phyloP scores from a whole-genome alignment of 2,329 filamentous ascomycete genomes.

The Thelonectria blattea region DNA sequence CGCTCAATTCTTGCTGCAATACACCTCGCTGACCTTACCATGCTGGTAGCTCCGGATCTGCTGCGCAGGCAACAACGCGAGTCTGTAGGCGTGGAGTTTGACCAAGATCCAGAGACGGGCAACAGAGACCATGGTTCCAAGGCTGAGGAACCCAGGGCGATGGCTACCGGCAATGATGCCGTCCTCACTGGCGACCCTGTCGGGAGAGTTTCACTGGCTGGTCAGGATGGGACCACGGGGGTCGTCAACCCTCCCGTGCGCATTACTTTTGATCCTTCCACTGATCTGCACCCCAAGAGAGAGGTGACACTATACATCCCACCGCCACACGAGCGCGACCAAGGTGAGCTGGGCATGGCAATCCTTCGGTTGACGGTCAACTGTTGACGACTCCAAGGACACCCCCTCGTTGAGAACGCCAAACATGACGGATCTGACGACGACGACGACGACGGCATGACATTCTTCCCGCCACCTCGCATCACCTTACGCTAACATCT shows the following conservation, averaged over 20 bases:
- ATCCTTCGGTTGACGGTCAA: background rate
- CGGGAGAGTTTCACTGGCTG: background rate
- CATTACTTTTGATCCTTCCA: constrained; percentile 38
- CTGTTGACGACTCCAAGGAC: background rate
- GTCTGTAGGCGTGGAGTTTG: background rate
- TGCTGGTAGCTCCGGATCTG: constrained; percentile 9
- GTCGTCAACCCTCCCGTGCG: background rate
- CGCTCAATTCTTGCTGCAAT: background rate
- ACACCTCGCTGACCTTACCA: constrained; percentile 7
- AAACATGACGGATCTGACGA: no score
- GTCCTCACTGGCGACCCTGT: background rate
- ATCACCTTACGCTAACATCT: no score
- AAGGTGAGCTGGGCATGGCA: constrained; percentile 23
- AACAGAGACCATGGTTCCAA: background rate
- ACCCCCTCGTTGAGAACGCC: no score
- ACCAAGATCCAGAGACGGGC: background rate
- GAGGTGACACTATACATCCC: constrained; percentile 39
- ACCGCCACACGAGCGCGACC: constrained; percentile 40
- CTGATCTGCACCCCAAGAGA: constrained; percentile 32
- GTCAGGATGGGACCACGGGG: background rate
- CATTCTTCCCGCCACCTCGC: no score
- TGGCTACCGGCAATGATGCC: background rate
- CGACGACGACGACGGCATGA: no score
- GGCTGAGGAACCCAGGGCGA: background rate
- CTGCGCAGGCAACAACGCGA: background rate